Base-by-base conservation (phyloP, 106 monocot genomes). In the Phalaenopsis aphrodite region DNA sequence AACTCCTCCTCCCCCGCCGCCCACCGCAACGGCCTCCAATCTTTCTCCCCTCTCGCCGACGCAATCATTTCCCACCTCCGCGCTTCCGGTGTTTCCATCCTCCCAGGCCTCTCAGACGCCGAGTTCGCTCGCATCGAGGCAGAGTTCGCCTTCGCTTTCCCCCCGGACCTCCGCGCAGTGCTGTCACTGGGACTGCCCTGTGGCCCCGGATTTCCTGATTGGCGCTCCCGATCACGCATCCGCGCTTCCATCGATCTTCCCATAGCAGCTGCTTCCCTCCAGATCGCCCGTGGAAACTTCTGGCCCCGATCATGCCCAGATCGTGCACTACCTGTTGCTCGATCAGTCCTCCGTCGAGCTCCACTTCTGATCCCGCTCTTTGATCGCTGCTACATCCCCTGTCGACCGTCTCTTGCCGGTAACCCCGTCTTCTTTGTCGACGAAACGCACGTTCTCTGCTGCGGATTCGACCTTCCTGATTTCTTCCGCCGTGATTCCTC, bases 341-440 rank as follows among this genome's bases (percentile, higher is more conserved):
- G 90, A 23, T 45, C 91, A 36, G 77, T 88, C 42, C 81, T 93
- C 83, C 84, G 80, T 24, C 88, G 88, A 3, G 88, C 91, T 6
- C 96, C 96, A 1, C 87, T 87, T 24, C 87, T 96, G 42, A 79
- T 96, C 64, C 96, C 96, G 8, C 86, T 96, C 37, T 93, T 93
- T 85, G 88, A 90, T 45, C 91, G 93, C 42, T 96, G 93, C 86
- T 96, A 93, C 82, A 30, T 93, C 68, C 91, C 93, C 67, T 86
- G 85, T 78, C 83, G 81, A 45, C 96, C 93, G 42, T 83, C 82
- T 72, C 88, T 96, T 55, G 96, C 93, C 66, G 96, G 96, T 3
- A 96, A 96, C 80, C 96, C 96, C 49, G 81, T 96, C 43, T 96
- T 96, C 88, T 88, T 87, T 81, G 85, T 96, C 58, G 86, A 92